Base-by-base conservation (phyloP, 164 flowering plant genomes). In the Stephania japonica region DNA sequence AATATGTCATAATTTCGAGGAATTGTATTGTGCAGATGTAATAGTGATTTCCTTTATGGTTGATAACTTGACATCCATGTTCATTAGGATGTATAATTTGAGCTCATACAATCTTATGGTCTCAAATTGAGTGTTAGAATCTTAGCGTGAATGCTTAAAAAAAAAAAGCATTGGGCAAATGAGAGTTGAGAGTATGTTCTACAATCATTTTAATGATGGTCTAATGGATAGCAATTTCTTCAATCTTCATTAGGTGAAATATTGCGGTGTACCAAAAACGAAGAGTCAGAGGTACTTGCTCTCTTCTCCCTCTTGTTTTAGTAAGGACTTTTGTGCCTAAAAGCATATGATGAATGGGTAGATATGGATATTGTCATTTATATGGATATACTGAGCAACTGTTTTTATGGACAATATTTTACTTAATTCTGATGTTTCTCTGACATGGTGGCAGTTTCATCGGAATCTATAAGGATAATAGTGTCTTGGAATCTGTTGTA, bases 211-310 rank as follows among this genome's bases (percentile, higher is more conserved):
- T 16, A 26, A 27, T 32, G 32, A 43, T 26, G 12, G 56, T 69
- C 78, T 77, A 71, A 75, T 64, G 21, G n/a, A 53, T 11, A 44
- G 6, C 42, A 68, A 67, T 25, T 32, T 32, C 38, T 32, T 32
- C 38, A 32, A 32, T 76, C 38, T 67, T 43, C 53, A 32, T 23
- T 74, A 82, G 82, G 78, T 79, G n/a, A 70, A 67, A 6, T 70
- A 24, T 43, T 43, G 69, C 61, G 65, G 49, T 1, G 63, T 27
- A 19, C 56, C 70, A 64, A 72, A 78, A 68, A 73, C 59, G 7
- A 67, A 70, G 68, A 67, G 66, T 75, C 66, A 71, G 62, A 80
- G 82, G 82, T 80, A 75, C n/a, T 18, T 56, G n/a, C 63, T 56
- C n/a, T n/a, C 50, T 44, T 9, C 50, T 32, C 24, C 4, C 7